Conservation (phyloP, 306 rosid species). For the Purshia tridentata region DNA sequence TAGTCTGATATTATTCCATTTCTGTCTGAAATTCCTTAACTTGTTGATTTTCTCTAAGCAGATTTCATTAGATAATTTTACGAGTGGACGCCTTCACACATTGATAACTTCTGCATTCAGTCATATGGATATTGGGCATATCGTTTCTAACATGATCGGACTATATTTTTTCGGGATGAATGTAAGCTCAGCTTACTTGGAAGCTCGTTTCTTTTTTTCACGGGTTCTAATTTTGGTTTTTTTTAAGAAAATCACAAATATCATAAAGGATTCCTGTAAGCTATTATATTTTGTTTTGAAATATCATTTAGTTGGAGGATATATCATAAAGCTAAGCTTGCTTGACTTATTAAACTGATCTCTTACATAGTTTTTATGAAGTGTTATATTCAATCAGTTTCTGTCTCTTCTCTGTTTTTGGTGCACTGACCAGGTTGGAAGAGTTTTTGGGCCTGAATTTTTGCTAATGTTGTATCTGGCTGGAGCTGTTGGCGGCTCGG, state of each 20-base stretch:
- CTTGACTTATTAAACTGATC: background rate
- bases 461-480: slow-evolving; percentile 81
- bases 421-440: slow-evolving; percentile 55
- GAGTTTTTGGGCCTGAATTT: slow-evolving; percentile 63
- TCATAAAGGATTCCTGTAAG: background rate
- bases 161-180: slow-evolving; percentile 80
- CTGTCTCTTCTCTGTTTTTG: background rate
- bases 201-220: slow-evolving; percentile 6
- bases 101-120: slow-evolving; percentile 90
- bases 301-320: background rate
- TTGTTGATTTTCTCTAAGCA: slow-evolving; percentile 42
- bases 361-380: background rate
- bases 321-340: background rate
- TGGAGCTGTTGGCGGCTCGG: slow-evolving; percentile 79
- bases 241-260: background rate
- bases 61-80: slow-evolving; percentile 69
- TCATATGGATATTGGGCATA: slow-evolving; percentile 58
- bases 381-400: background rate
- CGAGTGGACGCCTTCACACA: slow-evolving; percentile 76
- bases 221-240: background rate
- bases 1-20: slow-evolving; percentile 17
- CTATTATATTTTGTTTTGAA: background rate
- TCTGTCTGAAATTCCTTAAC: slow-evolving; percentile 23
- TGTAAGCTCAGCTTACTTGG: slow-evolving; percentile 48
- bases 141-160: slow-evolving; percentile 75